A percentile compares a stretch with the other conserved stretches of the same genome.
phyloP scores from a whole-genome alignment of 2,329 filamentous ascomycete species.

The Knoxdaviesia capensis region DNA sequence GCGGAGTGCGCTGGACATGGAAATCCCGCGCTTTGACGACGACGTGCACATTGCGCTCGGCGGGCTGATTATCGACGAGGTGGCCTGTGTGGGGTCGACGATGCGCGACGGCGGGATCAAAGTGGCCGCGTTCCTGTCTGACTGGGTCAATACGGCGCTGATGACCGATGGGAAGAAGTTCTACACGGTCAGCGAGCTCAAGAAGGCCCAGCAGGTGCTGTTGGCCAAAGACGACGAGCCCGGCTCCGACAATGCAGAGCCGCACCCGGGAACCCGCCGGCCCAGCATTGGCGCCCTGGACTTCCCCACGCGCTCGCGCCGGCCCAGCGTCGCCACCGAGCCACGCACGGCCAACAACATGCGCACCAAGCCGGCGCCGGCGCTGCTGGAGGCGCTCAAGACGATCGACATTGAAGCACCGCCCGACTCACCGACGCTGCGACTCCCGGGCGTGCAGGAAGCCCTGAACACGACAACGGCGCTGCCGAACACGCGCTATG shows the following conservation, averaged over 20 bases:
- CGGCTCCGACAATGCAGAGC: not conserved
- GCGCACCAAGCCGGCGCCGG: conserved; percentile 2
- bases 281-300: not conserved
- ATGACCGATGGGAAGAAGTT: too few species aligned
- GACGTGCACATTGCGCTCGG: conserved; percentile 4
- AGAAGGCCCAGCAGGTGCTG: too few species aligned
- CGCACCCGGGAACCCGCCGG: too few species aligned
- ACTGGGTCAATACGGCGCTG: too few species aligned
- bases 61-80: conserved; percentile 3
- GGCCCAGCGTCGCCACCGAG: not conserved
- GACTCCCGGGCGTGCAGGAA: too few species aligned
- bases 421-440: not conserved
- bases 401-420: conserved; percentile 3
- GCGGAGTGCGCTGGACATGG: not conserved
- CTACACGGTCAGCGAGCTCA: too few species aligned
- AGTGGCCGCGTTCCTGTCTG: too few species aligned
- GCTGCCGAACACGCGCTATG: conserved; percentile 2
- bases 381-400: conserved; percentile 2
- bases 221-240: conserved; percentile 3
- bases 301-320: not conserved
- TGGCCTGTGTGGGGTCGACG: conserved; percentile 1
- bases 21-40: conserved; percentile 3
- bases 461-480: not conserved
- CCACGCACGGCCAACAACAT: not conserved
- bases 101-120: too few species aligned